Evolutionary conservation across 306 rosid species (phyloP).

Genomic region (Trichosanthes cucumerina): DNA sequence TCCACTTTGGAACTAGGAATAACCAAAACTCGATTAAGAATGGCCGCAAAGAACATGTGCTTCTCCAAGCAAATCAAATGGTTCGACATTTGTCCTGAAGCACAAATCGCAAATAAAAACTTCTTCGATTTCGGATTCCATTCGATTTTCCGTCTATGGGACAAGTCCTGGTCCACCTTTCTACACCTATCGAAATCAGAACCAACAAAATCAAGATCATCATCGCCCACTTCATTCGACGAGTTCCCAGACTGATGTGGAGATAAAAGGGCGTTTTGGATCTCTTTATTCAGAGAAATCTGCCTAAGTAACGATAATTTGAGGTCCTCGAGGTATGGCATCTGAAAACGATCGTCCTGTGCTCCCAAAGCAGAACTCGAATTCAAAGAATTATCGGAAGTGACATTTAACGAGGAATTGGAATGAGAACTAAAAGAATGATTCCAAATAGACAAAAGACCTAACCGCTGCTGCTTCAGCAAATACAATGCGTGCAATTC

Average conservation of each 20-base stretch:
- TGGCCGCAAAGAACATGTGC: slow-evolving; percentile 87
- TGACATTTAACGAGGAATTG: slow-evolving; percentile 10
- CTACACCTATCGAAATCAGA: slow-evolving; percentile 46
- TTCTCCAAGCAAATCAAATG: slow-evolving; percentile 94
- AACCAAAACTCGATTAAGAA: slow-evolving; percentile 69
- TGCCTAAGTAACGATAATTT: slow-evolving; percentile 43
- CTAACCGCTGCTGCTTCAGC: slow-evolving; percentile 47
- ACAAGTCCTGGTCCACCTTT: slow-evolving; percentile 44
- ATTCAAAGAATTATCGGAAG: slow-evolving; percentile 5
- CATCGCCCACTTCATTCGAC: slow-evolving; percentile 17
- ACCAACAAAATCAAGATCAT: slow-evolving; percentile 24
- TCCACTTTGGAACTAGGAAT: slow-evolving; percentile 80
- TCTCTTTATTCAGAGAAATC: slow-evolving; percentile 61
- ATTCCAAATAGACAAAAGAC: slow-evolving; percentile 54
- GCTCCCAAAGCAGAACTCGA: slow-evolving; percentile 11
- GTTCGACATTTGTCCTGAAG: slow-evolving; percentile 94
- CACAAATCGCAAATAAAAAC: slow-evolving; percentile 64
- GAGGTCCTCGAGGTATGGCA: slow-evolving; percentile 27
- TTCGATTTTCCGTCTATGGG: slow-evolving; percentile 49
- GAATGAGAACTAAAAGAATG: slow-evolving; percentile 5
- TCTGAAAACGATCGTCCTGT: not conserved
- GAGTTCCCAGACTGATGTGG: slow-evolving; percentile 42
- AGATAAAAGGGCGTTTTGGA: slow-evolving; percentile 51
- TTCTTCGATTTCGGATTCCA: slow-evolving; percentile 71
- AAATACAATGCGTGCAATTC: slow-evolving; percentile 73